Conservation (phyloP, 805 yeast genomes). For the Saccharomycopsis sp. region DNA sequence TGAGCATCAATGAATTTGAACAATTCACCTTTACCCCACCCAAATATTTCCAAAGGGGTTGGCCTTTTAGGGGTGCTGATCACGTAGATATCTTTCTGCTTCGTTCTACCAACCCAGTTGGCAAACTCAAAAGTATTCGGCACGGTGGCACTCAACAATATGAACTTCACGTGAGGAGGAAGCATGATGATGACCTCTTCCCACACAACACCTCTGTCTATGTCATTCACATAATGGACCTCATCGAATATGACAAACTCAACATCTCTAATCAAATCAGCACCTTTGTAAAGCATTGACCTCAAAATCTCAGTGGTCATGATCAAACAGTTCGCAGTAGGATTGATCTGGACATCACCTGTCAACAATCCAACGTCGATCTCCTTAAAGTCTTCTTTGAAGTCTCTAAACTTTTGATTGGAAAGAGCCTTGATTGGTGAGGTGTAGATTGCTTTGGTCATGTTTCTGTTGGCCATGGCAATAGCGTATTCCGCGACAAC, state of each 20-base stretch:
- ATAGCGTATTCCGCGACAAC: conserved; percentile 98
- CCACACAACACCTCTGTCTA: conserved; percentile 98
- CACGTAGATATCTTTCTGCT: conserved; percentile 90
- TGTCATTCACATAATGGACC: conserved; percentile 95
- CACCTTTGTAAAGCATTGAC: conserved; percentile 93
- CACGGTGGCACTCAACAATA: conserved; percentile 89
- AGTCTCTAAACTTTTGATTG: conserved; percentile 85
- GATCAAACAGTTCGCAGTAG: conserved; percentile 90
- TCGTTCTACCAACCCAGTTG: conserved; percentile 96
- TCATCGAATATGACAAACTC: conserved; percentile 97
- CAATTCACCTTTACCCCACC: conserved; percentile 73
- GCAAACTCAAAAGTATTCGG: conserved; percentile 99
- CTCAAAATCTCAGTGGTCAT: conserved; percentile 97
- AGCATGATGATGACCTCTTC: conserved; percentile 97
- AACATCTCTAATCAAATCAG: conserved; percentile 91
- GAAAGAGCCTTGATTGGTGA: conserved; percentile 91
- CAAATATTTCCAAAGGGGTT: conserved; percentile 79
- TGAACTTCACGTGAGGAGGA: conserved; percentile 91
- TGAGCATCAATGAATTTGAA: conserved; percentile 67
- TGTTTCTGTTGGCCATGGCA: conserved; percentile 90
- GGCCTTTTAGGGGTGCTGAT: conserved; percentile 96
- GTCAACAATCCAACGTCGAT: conserved; percentile 90
- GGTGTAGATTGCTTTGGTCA: conserved; percentile 95
- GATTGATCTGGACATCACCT: conserved; percentile 96
- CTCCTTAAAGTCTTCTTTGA: conserved; percentile 68